phyloP scores from a whole-genome alignment of 768 basidiomycete species.

The Suillus weaverae region DNA sequence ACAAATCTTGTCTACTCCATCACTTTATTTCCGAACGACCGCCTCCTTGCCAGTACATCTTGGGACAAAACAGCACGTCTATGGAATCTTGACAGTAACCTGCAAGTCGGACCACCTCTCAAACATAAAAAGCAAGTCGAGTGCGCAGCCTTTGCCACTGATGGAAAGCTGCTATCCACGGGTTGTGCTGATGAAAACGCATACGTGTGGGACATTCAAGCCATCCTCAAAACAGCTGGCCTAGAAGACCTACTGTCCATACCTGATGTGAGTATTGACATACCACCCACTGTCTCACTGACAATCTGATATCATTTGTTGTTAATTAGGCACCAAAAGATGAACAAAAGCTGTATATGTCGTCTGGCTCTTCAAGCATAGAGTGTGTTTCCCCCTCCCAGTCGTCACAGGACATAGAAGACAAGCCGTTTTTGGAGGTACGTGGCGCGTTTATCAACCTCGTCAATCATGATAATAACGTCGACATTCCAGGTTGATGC shows the following conservation, averaged over 20 bases:
- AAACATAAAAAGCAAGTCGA: no score
- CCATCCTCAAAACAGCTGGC: background rate
- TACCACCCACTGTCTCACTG: background rate
- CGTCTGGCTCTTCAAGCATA: background rate
- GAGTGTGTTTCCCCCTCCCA: no score
- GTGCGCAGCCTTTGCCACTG: no score
- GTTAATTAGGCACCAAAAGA: no score
- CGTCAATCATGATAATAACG: no score
- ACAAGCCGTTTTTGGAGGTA: no score
- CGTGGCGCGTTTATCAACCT: no score
- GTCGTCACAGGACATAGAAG: no score
- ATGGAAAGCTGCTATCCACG: background rate
- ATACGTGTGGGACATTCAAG: background rate
- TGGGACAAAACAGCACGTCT: conserved; percentile 1
- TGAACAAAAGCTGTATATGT: background rate
- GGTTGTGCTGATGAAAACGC: background rate
- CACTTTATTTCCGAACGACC: background rate
- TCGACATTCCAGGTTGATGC: no score
- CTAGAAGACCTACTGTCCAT: background rate
- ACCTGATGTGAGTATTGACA: background rate
- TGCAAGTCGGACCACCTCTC: background rate
- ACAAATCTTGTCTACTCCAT: background rate
- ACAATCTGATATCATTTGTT: background rate
- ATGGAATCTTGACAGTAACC: conserved; percentile 4
- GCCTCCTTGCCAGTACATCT: background rate